Base-by-base conservation (phyloP, 768 basidiomycete species). In the Lactifluus rugatus region DNA sequence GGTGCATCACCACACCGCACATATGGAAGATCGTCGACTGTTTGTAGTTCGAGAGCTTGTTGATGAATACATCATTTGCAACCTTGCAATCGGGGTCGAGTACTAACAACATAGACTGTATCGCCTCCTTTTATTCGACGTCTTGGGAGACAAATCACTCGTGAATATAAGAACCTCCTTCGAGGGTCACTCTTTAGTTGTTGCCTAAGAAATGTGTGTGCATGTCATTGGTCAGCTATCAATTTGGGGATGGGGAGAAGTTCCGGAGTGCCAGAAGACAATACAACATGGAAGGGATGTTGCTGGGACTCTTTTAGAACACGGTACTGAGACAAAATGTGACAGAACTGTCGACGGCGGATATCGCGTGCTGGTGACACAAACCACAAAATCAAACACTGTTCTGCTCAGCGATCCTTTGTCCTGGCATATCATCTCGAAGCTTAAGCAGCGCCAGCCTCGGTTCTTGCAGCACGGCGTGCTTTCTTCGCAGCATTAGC, bases 401-500 rank as follows among this genome's bases (percentile, higher is more conserved):
- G 51, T 39, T 36, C n/a, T 8, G 52, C 54, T 41, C 41, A 28
- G 52, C 52, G 42, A 28, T 47, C 44, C 31, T 42, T 39, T 34
- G 52, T 39, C 37, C 25, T 11, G 5, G 19, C 26, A 7, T 52
- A 44, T 28, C 19, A 54, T 58, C 45, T 57, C 50, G 62, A 25
- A 32, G 48, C 53, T 17, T 45, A 51, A n/a, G 46, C 9, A 32
- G 16, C 31, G n/a, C 28, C 64, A 5, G n/a, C 77, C 56, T 79
- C 82, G 10, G 73, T 77, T 39, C 85, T 78, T 58, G 78, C 79
- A 46, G 78, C 78, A 62, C 88, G 77, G 61, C 88, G 75, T 31
- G 89, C 89, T 74, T 94, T 94, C 76, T 94, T 94, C 11, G 90
- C 90, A 41, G 90, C 91, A 67, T 85, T 93, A 3, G 91, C 90